Evolutionary conservation across 2,329 filamentous ascomycete species (phyloP), one percentile per base, ranked within the genome.

Genomic region (Zymoseptoria pseudotritici): DNA sequence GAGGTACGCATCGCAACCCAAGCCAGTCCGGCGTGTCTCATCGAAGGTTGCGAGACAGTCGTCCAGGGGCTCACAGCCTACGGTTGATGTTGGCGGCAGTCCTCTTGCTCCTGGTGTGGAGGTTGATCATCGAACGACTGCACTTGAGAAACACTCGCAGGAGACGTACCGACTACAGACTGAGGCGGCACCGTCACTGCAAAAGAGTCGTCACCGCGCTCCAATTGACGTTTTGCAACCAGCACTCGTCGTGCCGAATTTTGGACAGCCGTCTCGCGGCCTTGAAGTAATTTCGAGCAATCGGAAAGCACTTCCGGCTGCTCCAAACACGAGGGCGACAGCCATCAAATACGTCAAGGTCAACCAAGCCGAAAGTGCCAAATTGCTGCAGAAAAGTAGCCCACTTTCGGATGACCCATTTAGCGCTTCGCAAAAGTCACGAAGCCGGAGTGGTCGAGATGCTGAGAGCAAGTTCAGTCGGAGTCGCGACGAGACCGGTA

Each of bases 261-360:
- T n/a, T 46, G 36, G 11, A 13, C 36, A 46, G 36, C 13, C 13
- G 13, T 4, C 36, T 46, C 36, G 17, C 7, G 36, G 36, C 13
- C 36, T 46, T 29, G 52, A 64, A 22, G 29, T 55, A 13, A 49
- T 77, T 10, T 76, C 75, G 1, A 77, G 75, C 65, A 78, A 78
- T 56, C 73, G 66, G 50, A 80, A 70, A 71, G 76, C 61, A 65
- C 67, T 70, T 66, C 78, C 69, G 72, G 76, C 63, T 68, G 77
- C 73, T 20, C 76, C 76, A 24, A 64, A 67, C 49, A 72, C 71
- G 52, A 71, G 72, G 4, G 77, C 76, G 64, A 81, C 70, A 61
- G 72, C 63, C 58, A 75, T 74, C 64, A 73, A 68, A 68, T 56
- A 49, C 9, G 60, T 63, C 26, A 58, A 62, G 21, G 42, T 49